Base-by-base conservation (phyloP, 441 rosid species). In the Croton setiger region DNA sequence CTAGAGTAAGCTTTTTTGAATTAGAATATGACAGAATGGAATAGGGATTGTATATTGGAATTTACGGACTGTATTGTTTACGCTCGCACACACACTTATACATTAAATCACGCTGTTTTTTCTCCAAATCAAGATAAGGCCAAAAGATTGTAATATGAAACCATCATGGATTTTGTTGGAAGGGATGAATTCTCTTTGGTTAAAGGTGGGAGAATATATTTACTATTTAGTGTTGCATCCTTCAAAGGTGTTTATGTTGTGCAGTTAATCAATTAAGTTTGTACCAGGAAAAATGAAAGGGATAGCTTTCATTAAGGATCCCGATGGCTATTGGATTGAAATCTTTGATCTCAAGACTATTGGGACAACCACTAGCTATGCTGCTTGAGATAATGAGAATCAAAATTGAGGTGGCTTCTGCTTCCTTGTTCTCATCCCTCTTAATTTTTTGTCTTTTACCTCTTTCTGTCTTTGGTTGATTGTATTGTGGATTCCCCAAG, bases 321-420 rank as follows among this genome's bases (percentile, higher is more conserved):
- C 98, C 57, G 98, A 93, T 85, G 95, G 95, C 76, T 91, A 93
- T 74, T 93, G 96, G 96, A 89, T 93, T 48, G 97, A 93, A 82
- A 91, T 93, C 81, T 91, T 91, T 67, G 97, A 93, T 69, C 87
- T 86, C 74, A 83, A 83, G 64, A 84, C 73, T 47, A 86, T 88
- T 27, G 84, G 83, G 36, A 78, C 69, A 48, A 41, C 69, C 13
- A 1, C 83, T 7, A 74, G 20, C 53, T 2, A 21, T 63, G 81
- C 77, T 70, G 80, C 85, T 71, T 91, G 85, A 90, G 23, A 66
- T 60, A 17, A 48, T 6, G 58, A 5, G n/a, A 27, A 33, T 27
- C 36, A 47, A 44, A 23, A 6, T 21, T 52, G 44, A 45, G 71
- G 70, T 71, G 23, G 48, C 51, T 21, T 37, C 23, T 45, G 8